These are phyloP conservation scores for Leccinum angustisporum DNA, from an alignment of 1,284 basidiomycete species.

Conservation along the genomic window DNA sequence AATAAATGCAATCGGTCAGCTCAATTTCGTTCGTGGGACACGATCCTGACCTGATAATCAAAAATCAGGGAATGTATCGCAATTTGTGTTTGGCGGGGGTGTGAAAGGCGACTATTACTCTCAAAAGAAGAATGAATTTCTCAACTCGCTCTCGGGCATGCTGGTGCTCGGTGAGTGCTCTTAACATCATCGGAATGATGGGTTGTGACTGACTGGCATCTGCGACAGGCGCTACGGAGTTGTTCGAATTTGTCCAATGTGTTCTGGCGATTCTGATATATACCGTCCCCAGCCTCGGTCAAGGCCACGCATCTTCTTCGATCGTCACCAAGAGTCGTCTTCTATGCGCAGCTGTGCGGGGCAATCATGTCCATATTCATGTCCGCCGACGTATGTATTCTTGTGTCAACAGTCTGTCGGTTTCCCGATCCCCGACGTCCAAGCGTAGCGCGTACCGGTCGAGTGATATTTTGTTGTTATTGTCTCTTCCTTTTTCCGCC, in stretches of 20 bases:
- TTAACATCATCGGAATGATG: background rate
- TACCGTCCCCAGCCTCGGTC: conserved; percentile 46
- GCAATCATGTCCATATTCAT: no score
- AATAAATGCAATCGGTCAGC: background rate
- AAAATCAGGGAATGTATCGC: background rate
- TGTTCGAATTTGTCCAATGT: background rate
- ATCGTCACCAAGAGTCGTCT: conserved; percentile 67
- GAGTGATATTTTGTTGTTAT: no score
- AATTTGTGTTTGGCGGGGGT: conserved; percentile 1
- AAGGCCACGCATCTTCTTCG: conserved; percentile 64
- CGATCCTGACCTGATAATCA: background rate
- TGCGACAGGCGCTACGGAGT: background rate
- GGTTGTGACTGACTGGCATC: background rate
- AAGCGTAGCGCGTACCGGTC: no score
- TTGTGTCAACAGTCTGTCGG: no score
- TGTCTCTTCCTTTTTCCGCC: background rate
- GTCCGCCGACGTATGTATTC: no score
- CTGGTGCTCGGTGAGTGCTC: background rate
- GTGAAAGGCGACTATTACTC: background rate
- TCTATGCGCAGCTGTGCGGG: conserved; percentile 42
- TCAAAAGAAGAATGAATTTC: background rate
- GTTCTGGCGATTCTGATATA: background rate
- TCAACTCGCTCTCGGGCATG: background rate
- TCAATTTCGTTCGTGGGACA: background rate
- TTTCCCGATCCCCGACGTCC: no score